Conservation (phyloP, 2,329 filamentous ascomycete species). For the Parastagonospora avenae region DNA sequence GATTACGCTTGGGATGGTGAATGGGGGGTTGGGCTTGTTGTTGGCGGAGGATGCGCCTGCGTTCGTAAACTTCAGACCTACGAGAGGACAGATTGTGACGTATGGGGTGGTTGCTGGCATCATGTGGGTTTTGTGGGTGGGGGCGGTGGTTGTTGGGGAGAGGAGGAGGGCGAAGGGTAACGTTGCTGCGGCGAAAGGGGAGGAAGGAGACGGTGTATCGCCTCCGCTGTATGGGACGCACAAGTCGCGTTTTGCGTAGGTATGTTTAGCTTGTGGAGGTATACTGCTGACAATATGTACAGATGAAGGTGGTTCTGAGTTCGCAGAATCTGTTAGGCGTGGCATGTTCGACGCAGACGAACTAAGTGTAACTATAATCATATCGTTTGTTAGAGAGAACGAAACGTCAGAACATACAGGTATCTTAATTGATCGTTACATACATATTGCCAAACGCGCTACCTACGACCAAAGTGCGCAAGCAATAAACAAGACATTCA, state of each 20-base stretch:
- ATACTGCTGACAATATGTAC: too few relatives aligned
- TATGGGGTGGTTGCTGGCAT: conserved; percentile 42
- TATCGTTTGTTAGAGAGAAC: too few relatives aligned
- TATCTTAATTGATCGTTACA: conserved; percentile 1
- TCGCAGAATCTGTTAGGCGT: too few relatives aligned
- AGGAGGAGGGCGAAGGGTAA: conserved; percentile 15
- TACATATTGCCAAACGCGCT: not conserved
- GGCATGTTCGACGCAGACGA: too few relatives aligned
- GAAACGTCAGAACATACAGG: not conserved
- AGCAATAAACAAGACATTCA: not conserved
- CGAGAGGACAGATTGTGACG: conserved; percentile 33
- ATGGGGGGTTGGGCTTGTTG: conserved; percentile 59
- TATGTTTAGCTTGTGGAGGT: not conserved
- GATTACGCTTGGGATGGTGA: conserved; percentile 59
- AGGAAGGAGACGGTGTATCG: conserved; percentile 5
- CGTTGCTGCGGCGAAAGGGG: conserved; percentile 8
- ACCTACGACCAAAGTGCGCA: not conserved
- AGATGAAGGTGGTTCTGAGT: too few relatives aligned
- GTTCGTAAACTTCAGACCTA: conserved; percentile 30
- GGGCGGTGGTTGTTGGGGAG: conserved; percentile 36
- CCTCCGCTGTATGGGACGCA: conserved; percentile 9
- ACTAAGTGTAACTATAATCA: too few relatives aligned
- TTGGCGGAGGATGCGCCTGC: conserved; percentile 34
- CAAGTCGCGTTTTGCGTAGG: not conserved
- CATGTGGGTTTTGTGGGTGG: conserved; percentile 43